Evolutionary conservation across 192 early-diverging fungal species (phyloP), one percentile per base, ranked within the genome.

Genomic region (Rhizophlyctis rosea): DNA sequence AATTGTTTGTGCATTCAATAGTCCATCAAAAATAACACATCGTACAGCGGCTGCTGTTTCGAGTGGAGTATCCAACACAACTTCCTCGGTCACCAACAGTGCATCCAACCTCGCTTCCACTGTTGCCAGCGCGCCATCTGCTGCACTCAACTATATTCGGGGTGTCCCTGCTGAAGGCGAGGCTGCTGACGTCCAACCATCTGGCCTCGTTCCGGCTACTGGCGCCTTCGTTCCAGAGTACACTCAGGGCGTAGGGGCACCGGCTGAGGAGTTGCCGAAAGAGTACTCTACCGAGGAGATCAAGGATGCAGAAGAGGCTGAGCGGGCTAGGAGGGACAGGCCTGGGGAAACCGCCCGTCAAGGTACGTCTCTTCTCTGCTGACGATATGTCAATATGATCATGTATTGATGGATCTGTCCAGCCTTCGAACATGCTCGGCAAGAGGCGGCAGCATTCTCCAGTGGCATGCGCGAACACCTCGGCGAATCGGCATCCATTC

Each of bases 341-440:
- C 61, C 61, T 14, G 61, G 61, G n/a, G 61, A 49, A 14, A 63
- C 61, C 31, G 61, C 29, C 28, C 61, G 61, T 21, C 61, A 63
- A 35, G n/a, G n/a, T n/a, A n/a, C n/a, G n/a, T n/a, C n/a, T n/a
- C n/a, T n/a, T n/a, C n/a, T n/a, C n/a, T n/a, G n/a, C n/a, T n/a
- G n/a, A n/a, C n/a, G n/a, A n/a, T n/a, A n/a, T n/a, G n/a, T n/a
- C n/a, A n/a, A n/a, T n/a, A n/a, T n/a, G n/a, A n/a, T n/a, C n/a
- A n/a, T n/a, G n/a, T n/a, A n/a, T n/a, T n/a, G n/a, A n/a, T n/a
- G n/a, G n/a, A n/a, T n/a, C n/a, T n/a, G n/a, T n/a, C n/a, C n/a
- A n/a, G 25, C 34, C 23, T 54, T 2, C 2, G 50, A 54, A 16
- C 61, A 63, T 33, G 27, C 61, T 1, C 49, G 28, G 23, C 50